These are phyloP conservation scores for Hypoxylon trugodes DNA, from an alignment of 495 filamentous ascomycete species.

Conservation along the genomic window DNA sequence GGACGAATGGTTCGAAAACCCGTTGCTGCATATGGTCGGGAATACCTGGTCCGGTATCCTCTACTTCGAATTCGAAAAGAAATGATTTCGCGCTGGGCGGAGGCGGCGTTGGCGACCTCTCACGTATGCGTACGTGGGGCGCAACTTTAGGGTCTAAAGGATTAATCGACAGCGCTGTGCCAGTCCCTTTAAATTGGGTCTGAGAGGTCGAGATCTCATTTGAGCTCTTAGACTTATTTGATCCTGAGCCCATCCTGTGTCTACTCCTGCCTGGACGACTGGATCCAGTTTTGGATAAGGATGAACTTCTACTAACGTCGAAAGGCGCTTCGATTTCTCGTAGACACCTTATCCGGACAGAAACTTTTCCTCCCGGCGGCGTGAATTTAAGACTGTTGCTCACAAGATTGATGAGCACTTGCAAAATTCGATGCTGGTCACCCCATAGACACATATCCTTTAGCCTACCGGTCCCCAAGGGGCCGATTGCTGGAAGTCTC, in stretches of 20 bases:
- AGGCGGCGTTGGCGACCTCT: conserved; percentile 69
- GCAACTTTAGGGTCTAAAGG: conserved; percentile 61
- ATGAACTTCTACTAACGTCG: conserved; percentile 58
- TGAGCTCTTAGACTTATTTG: conserved; percentile 57
- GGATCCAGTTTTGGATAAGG: conserved; percentile 57
- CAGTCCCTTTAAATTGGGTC: conserved; percentile 41
- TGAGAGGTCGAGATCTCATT: conserved; percentile 43
- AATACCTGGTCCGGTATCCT: conserved; percentile 93
- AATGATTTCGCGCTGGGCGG: conserved; percentile 65
- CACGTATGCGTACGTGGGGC: conserved; percentile 58
- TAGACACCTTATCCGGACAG: conserved; percentile 75
- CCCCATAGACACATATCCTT: conserved; percentile 84
- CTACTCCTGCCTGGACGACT: conserved; percentile 49
- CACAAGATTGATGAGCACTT: conserved; percentile 92
- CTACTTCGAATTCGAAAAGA: conserved; percentile 85
- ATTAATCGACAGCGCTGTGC: conserved; percentile 66
- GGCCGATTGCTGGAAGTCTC: conserved; percentile 61
- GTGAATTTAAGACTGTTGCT: conserved; percentile 95
- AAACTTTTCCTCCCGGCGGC: conserved; percentile 75
- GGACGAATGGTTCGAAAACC: conserved; percentile 94
- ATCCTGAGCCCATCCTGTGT: conserved; percentile 57
- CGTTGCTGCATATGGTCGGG: conserved; percentile 74
- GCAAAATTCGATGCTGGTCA: conserved; percentile 87
- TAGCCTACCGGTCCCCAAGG: conserved; percentile 67
- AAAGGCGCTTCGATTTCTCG: conserved; percentile 58